Evolutionary conservation across 1,139 yeast species (phyloP).

Genomic region (Saccharomyces pastorianus): DNA sequence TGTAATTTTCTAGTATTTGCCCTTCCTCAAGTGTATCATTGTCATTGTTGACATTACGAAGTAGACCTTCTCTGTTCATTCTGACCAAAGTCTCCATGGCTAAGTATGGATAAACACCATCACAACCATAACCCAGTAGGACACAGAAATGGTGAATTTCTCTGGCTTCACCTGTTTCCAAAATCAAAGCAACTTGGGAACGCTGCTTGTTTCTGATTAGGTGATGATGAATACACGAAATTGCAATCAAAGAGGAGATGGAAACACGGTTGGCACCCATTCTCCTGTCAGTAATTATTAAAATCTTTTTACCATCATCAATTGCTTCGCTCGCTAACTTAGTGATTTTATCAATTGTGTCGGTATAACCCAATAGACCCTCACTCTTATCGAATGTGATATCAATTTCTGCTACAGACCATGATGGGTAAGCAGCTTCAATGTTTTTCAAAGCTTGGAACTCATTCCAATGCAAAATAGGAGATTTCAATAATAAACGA

Average conservation of each 20-base stretch:
- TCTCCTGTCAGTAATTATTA: slow-evolving; percentile 66
- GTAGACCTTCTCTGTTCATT: slow-evolving; percentile 74
- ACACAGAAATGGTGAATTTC: slow-evolving; percentile 96
- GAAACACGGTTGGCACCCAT: slow-evolving; percentile 60
- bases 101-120: slow-evolving; percentile 88
- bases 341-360: slow-evolving; percentile 80
- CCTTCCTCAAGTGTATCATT: slow-evolving; percentile 43
- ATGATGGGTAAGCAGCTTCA: slow-evolving; percentile 67
- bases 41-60: slow-evolving; percentile 42
- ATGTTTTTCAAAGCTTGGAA: slow-evolving; percentile 67
- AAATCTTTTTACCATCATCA: slow-evolving; percentile 62
- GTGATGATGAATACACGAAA: slow-evolving; percentile 96
- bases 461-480: slow-evolving; percentile 68
- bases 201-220: slow-evolving; percentile 93
- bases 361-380: slow-evolving; percentile 79
- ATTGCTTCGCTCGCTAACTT: slow-evolving; percentile 82
- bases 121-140: slow-evolving; percentile 94
- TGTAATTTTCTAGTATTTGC: slow-evolving; percentile 65
- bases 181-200: slow-evolving; percentile 82
- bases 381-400: slow-evolving; percentile 80
- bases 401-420: slow-evolving; percentile 79
- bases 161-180: slow-evolving; percentile 95
- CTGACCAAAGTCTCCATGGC: slow-evolving; percentile 83
- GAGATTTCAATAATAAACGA: slow-evolving; percentile 73
- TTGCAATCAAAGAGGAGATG: slow-evolving; percentile 84